Evolutionary conservation across 1,139 yeast genomes (phyloP), one percentile per base, ranked within the genome.

Genomic region (Geotrichum reessii): DNA sequence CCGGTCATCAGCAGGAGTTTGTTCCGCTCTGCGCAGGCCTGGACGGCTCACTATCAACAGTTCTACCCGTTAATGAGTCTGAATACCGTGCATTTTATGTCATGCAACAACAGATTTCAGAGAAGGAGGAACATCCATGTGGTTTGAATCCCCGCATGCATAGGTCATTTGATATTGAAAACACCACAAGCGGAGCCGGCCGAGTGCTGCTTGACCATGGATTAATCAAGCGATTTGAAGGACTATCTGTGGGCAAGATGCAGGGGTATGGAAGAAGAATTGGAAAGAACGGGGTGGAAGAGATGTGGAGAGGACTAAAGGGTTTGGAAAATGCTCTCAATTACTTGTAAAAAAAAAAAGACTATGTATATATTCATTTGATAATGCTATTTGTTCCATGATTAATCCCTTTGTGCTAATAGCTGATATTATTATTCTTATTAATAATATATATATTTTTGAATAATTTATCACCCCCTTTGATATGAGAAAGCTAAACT

Each of bases 61-160:
- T 93, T n/a, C 76, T 83, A 49, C 97, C 98, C 0, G 76, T 92
- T 14, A 75, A 80, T 47, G 98, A 93, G 69, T 74, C 83, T 1
- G 78, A 83, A 17, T 93, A 90, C 72, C 80, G 97, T 70, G 78
- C 96, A 62, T 78, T 93, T 70, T 89, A 87, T 68, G 86, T 91
- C 46, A 76, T 93, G 21, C 97, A 92, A 68, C 96, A 91, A 71
- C 97, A 91, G 67, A 74, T 93, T 58, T 81, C 82, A 25, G 97
- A 92, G 62, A 85, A 85, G 63, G 88, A 85, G 62, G 79, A 77
- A 58, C 95, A 88, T 63, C 73, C 76, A 61, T 86, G 89, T 61
- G 97, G 97, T 0, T 76, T 93, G 63, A 93, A 92, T 68, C 96
- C 97, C 25, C 66, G 76, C 27, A 68, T 68, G 65, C 71, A 72